Conservation (phyloP, 1,284 basidiomycete species). For the Golubevia sp. region DNA sequence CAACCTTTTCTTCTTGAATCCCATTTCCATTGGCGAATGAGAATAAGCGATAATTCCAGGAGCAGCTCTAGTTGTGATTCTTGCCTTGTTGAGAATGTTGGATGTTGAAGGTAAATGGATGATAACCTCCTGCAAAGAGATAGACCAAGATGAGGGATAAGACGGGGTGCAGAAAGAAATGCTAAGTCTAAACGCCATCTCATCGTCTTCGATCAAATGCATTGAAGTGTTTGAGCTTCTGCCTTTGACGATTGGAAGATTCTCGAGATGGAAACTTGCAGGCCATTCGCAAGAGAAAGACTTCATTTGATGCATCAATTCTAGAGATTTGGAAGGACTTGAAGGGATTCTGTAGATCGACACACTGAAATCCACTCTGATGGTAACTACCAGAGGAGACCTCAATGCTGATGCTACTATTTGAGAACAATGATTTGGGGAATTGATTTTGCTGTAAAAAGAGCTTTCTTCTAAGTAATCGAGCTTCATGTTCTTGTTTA, state of each 20-base stretch:
- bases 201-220: conserved; percentile 1
- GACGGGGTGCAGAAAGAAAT: conserved; percentile 27
- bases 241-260: conserved; percentile 13
- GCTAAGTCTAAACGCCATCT: conserved; percentile 20
- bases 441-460: not conserved
- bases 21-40: not conserved
- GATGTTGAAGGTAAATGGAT: conserved; percentile 6
- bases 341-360: conserved; percentile 11
- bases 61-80: conserved; percentile 13
- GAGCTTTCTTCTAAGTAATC: conserved; percentile 5
- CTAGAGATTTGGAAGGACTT: not conserved
- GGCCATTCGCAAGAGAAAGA: conserved; percentile 29
- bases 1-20: no score
- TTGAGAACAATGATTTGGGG: not conserved
- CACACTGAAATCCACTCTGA: conserved; percentile 23
- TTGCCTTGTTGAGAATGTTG: not conserved
- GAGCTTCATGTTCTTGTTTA: conserved; percentile 19
- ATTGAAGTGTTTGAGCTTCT: no score
- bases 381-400: conserved; percentile 24
- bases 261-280: conserved; percentile 20
- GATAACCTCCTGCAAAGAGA: conserved; percentile 25
- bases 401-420: conserved; percentile 18
- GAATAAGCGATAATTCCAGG: conserved; percentile 14
- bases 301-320: conserved; percentile 19
- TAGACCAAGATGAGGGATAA: conserved; percentile 23